These are phyloP conservation scores for Lactarius sanguifluus DNA, from an alignment of 768 basidiomycete species.

Conservation along the genomic window DNA sequence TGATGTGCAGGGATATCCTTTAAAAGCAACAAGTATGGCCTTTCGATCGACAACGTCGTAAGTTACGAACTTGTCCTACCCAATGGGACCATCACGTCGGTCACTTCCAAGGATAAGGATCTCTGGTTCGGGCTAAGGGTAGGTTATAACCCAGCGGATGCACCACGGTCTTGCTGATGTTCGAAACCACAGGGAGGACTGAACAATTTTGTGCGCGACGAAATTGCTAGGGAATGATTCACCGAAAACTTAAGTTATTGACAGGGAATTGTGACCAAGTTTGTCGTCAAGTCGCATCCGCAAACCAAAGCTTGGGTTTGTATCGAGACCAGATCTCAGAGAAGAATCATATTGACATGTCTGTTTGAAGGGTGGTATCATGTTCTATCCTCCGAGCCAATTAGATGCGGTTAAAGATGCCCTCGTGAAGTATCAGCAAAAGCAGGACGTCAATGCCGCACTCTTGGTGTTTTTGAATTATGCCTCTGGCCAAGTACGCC, in stretches of 20 bases:
- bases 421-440: background rate
- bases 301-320: conserved; percentile 33
- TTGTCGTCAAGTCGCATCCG: conserved; percentile 29
- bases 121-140: conserved; percentile 20
- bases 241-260: background rate
- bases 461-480: background rate
- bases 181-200: background rate
- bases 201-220: background rate
- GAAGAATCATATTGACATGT: background rate
- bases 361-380: background rate
- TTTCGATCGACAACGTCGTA: conserved; percentile 38
- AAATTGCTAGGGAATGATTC: background rate
- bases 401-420: background rate
- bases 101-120: conserved; percentile 1
- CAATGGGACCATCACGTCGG: conserved; percentile 27
- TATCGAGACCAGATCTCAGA: background rate
- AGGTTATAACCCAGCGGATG: background rate
- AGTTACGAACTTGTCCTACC: conserved; percentile 35
- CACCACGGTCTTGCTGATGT: background rate
- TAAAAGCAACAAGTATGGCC: conserved; percentile 36
- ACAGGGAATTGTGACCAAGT: conserved; percentile 20
- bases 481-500: background rate
- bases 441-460: background rate
- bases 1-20: conserved; percentile 35
- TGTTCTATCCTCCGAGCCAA: background rate